phyloP scores from a whole-genome alignment of 1,284 basidiomycete species.

The Rhizoctonia solani region DNA sequence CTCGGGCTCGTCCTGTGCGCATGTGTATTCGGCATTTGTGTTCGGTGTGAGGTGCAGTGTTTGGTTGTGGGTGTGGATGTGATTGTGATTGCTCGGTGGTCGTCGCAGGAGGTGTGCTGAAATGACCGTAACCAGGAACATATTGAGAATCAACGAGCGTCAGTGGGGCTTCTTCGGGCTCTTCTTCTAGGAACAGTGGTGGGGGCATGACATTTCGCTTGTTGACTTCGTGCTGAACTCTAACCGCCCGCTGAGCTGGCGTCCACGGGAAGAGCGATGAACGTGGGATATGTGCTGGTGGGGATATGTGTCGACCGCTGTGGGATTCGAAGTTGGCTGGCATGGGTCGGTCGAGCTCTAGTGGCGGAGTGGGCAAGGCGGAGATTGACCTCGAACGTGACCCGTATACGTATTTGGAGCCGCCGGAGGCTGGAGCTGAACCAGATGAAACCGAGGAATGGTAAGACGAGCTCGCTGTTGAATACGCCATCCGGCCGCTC shows the following conservation, averaged over 20 bases:
- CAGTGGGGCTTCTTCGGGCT: slow-evolving; percentile 1
- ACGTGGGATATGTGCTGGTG: slow-evolving; percentile 17
- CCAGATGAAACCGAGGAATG: not conserved
- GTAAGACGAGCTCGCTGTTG: not conserved
- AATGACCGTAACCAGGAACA: slow-evolving; percentile 27
- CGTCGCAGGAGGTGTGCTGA: not conserved
- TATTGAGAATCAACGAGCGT: slow-evolving; percentile 28
- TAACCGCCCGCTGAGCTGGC: slow-evolving; percentile 23
- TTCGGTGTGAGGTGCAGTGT: not conserved
- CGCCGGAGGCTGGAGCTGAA: not conserved
- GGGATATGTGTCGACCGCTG: slow-evolving; percentile 8
- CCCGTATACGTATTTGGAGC: too few relatives aligned
- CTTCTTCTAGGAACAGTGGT: not conserved
- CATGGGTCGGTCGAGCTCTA: not conserved
- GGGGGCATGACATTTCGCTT: slow-evolving; percentile 6
- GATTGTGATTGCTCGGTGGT: too few relatives aligned
- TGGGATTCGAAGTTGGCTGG: not conserved
- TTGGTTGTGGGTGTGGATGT: too few relatives aligned
- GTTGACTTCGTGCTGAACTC: slow-evolving; percentile 3
- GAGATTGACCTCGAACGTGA: slow-evolving; percentile 11
- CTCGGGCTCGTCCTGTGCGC: not conserved
- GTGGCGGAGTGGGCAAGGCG: not conserved
- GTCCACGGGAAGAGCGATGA: slow-evolving; percentile 28
- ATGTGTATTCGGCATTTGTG: not conserved
- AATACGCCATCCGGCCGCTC: not conserved